These are phyloP conservation scores for Diplodia sapinea DNA, from an alignment of 2,329 filamentous ascomycete genomes.

Conservation along the genomic window DNA sequence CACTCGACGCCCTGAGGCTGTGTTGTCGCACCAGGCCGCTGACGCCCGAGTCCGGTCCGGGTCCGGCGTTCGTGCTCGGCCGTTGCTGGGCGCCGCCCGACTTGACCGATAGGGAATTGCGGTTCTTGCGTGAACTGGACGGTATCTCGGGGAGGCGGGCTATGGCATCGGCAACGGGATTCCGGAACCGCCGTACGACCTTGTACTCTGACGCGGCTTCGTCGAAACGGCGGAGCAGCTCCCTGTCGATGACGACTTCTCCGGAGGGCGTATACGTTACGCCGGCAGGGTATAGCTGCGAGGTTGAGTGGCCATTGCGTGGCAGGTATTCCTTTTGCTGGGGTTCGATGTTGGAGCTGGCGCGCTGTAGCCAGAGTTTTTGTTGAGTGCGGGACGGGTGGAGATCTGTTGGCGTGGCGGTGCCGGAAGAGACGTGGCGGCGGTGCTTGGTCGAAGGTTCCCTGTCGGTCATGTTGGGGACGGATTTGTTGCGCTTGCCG, in stretches of 20 bases:
- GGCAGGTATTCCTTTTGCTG: constrained; percentile 54
- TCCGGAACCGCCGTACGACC: constrained; percentile 74
- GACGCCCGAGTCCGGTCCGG: constrained; percentile 26
- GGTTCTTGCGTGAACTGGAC: constrained; percentile 43
- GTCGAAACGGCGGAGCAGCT: constrained; percentile 69
- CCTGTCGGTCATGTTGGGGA: constrained; percentile 45
- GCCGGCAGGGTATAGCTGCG: constrained; percentile 26
- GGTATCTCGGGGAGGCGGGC: constrained; percentile 60
- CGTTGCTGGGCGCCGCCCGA: constrained; percentile 35
- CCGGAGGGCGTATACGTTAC: constrained; percentile 32
- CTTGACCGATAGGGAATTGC: constrained; percentile 9
- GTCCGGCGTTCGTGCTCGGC: constrained; percentile 34
- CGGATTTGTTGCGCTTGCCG: constrained; percentile 47
- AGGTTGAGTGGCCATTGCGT: constrained; percentile 44
- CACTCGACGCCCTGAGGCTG: constrained; percentile 36
- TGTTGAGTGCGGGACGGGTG: constrained; percentile 71
- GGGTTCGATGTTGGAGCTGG: constrained; percentile 73
- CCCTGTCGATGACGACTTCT: constrained; percentile 61
- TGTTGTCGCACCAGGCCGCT: constrained; percentile 34
- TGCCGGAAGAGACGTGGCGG: constrained; percentile 37
- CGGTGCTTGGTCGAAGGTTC: constrained; percentile 18
- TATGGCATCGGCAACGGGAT: constrained; percentile 70
- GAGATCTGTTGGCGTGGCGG: constrained; percentile 49
- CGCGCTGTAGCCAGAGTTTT: constrained; percentile 75
- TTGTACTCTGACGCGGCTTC: constrained; percentile 74